These are phyloP conservation scores for Botrytis paeoniae DNA, from an alignment of 2,329 filamentous ascomycete species.

Conservation along the genomic window DNA sequence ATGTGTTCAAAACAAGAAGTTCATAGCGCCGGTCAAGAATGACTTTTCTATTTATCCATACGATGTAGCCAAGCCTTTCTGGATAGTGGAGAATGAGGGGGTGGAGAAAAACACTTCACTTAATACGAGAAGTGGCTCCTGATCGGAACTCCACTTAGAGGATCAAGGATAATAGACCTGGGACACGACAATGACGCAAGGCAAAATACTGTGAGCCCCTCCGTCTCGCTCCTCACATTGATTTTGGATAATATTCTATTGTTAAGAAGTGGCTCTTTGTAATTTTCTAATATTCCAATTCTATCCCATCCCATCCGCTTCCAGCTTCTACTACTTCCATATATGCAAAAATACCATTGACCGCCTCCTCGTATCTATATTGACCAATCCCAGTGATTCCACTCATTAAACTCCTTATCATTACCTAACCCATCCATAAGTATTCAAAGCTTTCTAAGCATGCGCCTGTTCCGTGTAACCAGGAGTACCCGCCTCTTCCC, in stretches of 20 bases:
- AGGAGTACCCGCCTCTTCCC: constrained; percentile 6
- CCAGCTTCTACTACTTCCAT: not conserved
- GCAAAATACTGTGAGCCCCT: not conserved
- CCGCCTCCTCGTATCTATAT: constrained; percentile 4
- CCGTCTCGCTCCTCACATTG: no score
- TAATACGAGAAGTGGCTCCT: not conserved
- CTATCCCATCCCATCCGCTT: not conserved
- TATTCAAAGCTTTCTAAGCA: constrained; percentile 2
- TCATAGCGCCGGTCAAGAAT: not conserved
- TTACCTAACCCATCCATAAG: constrained; percentile 4
- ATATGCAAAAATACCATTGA: constrained; percentile 2
- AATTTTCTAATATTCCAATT: not conserved
- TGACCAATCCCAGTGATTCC: not conserved
- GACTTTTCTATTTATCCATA: not conserved
- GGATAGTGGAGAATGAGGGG: not conserved
- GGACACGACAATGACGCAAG: not conserved
- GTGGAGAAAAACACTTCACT: not conserved
- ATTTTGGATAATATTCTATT: not conserved
- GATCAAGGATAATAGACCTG: not conserved
- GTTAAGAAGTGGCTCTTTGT: not conserved
- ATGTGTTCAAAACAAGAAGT: not conserved
- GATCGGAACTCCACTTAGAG: not conserved
- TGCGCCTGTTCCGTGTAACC: constrained; percentile 10
- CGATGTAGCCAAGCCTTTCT: not conserved
- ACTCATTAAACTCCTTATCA: constrained; percentile 10